These are phyloP conservation scores for Evernia prunastri DNA, from an alignment of 495 filamentous ascomycete genomes.

Conservation along the genomic window DNA sequence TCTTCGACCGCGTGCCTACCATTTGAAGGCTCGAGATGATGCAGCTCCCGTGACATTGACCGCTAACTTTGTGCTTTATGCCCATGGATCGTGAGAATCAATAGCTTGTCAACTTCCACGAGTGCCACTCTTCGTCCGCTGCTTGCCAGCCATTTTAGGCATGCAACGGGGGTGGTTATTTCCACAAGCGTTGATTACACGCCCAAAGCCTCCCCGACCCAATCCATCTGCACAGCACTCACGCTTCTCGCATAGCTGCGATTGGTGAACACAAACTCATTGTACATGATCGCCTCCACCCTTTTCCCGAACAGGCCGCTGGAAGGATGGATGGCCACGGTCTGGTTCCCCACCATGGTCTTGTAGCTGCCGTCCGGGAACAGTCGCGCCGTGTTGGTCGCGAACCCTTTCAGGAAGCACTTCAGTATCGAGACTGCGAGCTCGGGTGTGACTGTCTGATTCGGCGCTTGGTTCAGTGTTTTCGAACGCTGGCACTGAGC, in stretches of 20 bases:
- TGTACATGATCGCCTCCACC: slow-evolving; percentile 89
- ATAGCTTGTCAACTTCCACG: too few relatives aligned
- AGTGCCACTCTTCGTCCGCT: too few relatives aligned
- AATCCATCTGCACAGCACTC: slow-evolving; percentile 77
- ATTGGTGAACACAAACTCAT: slow-evolving; percentile 91
- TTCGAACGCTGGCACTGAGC: slow-evolving; percentile 50
- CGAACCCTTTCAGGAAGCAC: slow-evolving; percentile 76
- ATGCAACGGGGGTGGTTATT: too few relatives aligned
- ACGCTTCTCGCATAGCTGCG: slow-evolving; percentile 87
- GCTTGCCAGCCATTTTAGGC: too few relatives aligned
- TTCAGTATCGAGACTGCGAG: slow-evolving; percentile 56
- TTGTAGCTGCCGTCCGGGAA: slow-evolving; percentile 80
- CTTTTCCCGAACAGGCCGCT: slow-evolving; percentile 82
- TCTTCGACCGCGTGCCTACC: too few relatives aligned
- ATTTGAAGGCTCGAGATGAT: too few relatives aligned
- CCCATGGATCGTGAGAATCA: too few relatives aligned
- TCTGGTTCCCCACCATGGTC: slow-evolving; percentile 76
- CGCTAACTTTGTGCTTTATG: too few relatives aligned
- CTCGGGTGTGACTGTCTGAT: slow-evolving; percentile 33
- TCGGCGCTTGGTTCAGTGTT: slow-evolving; percentile 28
- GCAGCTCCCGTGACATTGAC: too few relatives aligned
- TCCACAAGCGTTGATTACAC: slow-evolving; percentile 20
- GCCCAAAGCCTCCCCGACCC: slow-evolving; percentile 68
- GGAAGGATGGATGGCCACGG: slow-evolving; percentile 81
- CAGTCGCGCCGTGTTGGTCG: slow-evolving; percentile 73